These are phyloP conservation scores for Penicillium sp. DNA, from an alignment of 2,329 filamentous ascomycete species.

Conservation along the genomic window DNA sequence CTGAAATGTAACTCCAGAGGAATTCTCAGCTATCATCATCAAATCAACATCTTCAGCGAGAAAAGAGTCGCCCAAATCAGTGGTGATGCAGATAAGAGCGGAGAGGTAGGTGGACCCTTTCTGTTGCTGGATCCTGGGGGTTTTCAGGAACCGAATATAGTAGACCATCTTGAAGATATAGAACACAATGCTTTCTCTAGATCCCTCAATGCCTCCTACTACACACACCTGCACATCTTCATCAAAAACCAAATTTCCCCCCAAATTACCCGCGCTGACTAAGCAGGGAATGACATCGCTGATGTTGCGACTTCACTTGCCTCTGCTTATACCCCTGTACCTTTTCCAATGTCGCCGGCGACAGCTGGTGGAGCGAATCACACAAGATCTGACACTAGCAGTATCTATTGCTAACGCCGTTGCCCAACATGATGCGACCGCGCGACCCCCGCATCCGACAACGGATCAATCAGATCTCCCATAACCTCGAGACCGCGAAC, in stretches of 20 bases:
- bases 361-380: slow-evolving; percentile 9
- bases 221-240: not conserved
- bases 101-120: slow-evolving; percentile 39
- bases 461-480: slow-evolving; percentile 83
- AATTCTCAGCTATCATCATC: slow-evolving; percentile 19
- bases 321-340: slow-evolving; percentile 6
- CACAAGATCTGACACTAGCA: not conserved
- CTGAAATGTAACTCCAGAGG: slow-evolving; percentile 18
- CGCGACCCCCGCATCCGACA: slow-evolving; percentile 80
- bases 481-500: slow-evolving; percentile 82
- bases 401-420: not conserved
- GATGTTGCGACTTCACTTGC: slow-evolving; percentile 12
- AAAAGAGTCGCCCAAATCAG: slow-evolving; percentile 60
- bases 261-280: slow-evolving; percentile 18
- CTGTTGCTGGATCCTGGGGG: slow-evolving; percentile 44
- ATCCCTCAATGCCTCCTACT: not conserved
- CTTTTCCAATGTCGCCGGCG: slow-evolving; percentile 12
- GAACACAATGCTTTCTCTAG: not conserved
- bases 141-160: slow-evolving; percentile 61
- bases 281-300: slow-evolving; percentile 24
- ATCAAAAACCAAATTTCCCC: not conserved
- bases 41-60: slow-evolving; percentile 39
- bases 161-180: slow-evolving; percentile 40
- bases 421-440: slow-evolving; percentile 48
- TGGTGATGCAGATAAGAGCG: slow-evolving; percentile 56